Conservation (phyloP, 2,329 filamentous ascomycete genomes). For the Shiraia bambusicola region DNA sequence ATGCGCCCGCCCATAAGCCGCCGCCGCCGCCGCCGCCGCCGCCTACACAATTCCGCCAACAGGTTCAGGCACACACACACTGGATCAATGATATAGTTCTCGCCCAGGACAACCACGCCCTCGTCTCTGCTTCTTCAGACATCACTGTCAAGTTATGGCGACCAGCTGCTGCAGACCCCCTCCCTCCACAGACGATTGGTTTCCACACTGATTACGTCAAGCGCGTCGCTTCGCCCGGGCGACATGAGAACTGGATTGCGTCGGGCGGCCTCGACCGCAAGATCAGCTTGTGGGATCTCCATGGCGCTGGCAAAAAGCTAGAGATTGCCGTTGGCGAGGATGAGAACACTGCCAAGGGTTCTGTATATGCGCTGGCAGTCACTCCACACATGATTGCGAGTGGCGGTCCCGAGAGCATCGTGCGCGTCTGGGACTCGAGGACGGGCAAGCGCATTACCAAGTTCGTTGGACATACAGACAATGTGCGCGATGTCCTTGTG, state of each 20-base stretch:
- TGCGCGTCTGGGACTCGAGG: slow-evolving; percentile 87
- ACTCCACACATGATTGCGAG: slow-evolving; percentile 82
- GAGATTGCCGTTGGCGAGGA: slow-evolving; percentile 84
- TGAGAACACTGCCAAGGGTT: slow-evolving; percentile 83
- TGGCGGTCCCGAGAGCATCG: slow-evolving; percentile 90
- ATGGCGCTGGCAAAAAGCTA: slow-evolving; percentile 79
- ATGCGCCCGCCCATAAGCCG: slow-evolving; percentile 36
- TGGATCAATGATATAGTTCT: slow-evolving; percentile 94
- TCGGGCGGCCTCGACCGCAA: slow-evolving; percentile 92
- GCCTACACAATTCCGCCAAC: slow-evolving; percentile 59
- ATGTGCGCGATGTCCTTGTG: slow-evolving; percentile 85
- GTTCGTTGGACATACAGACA: slow-evolving; percentile 95
- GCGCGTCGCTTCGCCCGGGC: slow-evolving; percentile 76
- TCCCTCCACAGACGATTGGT: slow-evolving; percentile 78
- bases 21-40: too few species aligned
- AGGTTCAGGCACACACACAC: slow-evolving; percentile 83
- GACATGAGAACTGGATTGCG: slow-evolving; percentile 79
- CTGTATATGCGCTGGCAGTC: slow-evolving; percentile 85
- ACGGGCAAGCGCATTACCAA: slow-evolving; percentile 91
- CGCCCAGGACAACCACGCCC: slow-evolving; percentile 72
- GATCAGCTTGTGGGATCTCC: slow-evolving; percentile 91
- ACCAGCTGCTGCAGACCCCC: slow-evolving; percentile 63
- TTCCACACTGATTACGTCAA: slow-evolving; percentile 97
- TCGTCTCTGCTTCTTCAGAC: slow-evolving; percentile 92
- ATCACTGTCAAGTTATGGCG: slow-evolving; percentile 92